A percentile compares a stretch with the other conserved stretches of the same genome.
phyloP scores from a whole-genome alignment of 2,329 filamentous ascomycete species.

The Colletotrichum sp. region DNA sequence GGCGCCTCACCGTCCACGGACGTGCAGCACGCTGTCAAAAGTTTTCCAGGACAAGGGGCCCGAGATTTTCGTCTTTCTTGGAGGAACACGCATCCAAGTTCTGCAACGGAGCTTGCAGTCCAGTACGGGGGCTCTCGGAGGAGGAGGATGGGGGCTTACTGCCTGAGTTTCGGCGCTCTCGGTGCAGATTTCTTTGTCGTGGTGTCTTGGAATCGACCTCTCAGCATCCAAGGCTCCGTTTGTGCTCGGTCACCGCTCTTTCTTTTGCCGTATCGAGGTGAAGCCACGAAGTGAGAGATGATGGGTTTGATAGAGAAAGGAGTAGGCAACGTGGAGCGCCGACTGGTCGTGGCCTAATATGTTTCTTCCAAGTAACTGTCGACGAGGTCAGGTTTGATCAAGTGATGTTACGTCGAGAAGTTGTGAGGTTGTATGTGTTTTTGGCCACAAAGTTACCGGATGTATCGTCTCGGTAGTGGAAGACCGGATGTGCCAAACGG shows the following conservation, averaged over 20 bases:
- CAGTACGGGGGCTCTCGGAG: conserved; percentile 11
- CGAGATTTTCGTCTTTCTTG: conserved; percentile 39
- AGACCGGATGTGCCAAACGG: conserved; percentile 26
- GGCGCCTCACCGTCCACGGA: not conserved
- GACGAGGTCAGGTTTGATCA: not conserved
- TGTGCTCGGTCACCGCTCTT: conserved; percentile 55
- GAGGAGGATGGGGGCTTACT: not conserved
- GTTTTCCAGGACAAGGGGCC: conserved; percentile 30
- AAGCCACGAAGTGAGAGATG: conserved; percentile 46
- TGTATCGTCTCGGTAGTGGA: conserved; percentile 23
- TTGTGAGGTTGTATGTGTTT: not conserved
- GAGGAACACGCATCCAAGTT: not conserved
- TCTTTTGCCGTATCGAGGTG: conserved; percentile 42
- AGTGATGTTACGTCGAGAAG: not conserved
- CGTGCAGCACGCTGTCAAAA: conserved; percentile 24
- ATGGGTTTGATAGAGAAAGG: conserved; percentile 25
- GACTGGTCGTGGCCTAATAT: conserved; percentile 6
- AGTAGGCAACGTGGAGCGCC: conserved; percentile 1
- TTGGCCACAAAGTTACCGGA: not conserved
- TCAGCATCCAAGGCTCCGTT: conserved; percentile 47
- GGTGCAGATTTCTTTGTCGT: conserved; percentile 52
- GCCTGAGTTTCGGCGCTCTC: conserved; percentile 39
- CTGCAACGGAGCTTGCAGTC: conserved; percentile 11
- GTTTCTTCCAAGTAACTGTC: not conserved
- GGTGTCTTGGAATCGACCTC: conserved; percentile 55